A percentile compares a stretch with the other conserved stretches of the same genome.
These are phyloP conservation scores for Auriscalpium vulgare DNA, from an alignment of 768 basidiomycete genomes.

Conservation along the genomic window DNA sequence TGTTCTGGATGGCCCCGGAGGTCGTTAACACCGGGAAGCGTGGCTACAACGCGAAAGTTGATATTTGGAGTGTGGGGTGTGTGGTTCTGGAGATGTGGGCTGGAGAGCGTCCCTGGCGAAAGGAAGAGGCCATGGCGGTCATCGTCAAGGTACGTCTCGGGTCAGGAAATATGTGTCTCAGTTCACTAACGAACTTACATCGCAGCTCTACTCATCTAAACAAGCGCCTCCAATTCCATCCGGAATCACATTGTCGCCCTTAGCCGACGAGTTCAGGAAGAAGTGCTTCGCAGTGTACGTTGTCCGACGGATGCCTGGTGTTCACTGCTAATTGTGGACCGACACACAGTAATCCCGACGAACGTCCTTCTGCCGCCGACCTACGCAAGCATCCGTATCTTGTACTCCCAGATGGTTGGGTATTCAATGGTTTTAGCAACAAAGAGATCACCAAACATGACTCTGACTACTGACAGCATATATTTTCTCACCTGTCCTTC, in stretches of 20 bases:
- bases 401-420: slow-evolving; percentile 62
- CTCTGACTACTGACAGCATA: slow-evolving; percentile 3
- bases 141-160: slow-evolving; percentile 75
- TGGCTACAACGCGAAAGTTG: slow-evolving; percentile 94
- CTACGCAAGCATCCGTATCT: slow-evolving; percentile 78
- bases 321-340: background rate
- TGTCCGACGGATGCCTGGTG: background rate
- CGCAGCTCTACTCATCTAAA: slow-evolving; percentile 76
- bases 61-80: slow-evolving; percentile 98
- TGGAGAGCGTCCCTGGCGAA: slow-evolving; percentile 90
- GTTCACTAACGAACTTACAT: background rate
- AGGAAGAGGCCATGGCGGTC: slow-evolving; percentile 83
- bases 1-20: slow-evolving; percentile 99
- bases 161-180: background rate
- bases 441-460: slow-evolving; percentile 4
- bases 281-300: slow-evolving; percentile 87
- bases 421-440: slow-evolving; percentile 49
- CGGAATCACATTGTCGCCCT: slow-evolving; percentile 64
- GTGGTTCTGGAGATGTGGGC: slow-evolving; percentile 99
- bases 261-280: slow-evolving; percentile 79
- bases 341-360: slow-evolving; percentile 61
- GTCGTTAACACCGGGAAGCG: slow-evolving; percentile 82
- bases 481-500: slow-evolving; percentile 11
- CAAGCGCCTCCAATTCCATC: slow-evolving; percentile 85
- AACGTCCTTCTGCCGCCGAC: slow-evolving; percentile 73